Evolutionary conservation across 2,329 filamentous ascomycete species (phyloP).

Genomic region (Ceratocystis cacaofunesta): DNA sequence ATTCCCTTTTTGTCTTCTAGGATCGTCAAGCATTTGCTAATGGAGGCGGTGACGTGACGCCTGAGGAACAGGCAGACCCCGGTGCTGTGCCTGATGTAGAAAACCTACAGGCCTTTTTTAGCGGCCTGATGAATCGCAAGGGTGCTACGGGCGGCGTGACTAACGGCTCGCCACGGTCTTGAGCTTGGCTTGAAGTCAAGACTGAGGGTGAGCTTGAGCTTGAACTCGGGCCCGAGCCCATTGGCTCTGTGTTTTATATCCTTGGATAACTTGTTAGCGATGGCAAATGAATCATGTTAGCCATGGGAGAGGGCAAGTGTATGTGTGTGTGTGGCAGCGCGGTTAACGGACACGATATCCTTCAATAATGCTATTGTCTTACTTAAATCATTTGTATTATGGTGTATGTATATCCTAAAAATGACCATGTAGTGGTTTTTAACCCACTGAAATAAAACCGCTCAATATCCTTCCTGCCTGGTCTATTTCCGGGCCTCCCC

Average conservation of each 20-base stretch:
- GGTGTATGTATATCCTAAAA: background rate
- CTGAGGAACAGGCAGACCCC: constrained; percentile 10
- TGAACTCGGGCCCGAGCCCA: too few species aligned
- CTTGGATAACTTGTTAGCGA: too few species aligned
- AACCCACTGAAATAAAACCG: background rate
- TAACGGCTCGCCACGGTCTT: constrained; percentile 13
- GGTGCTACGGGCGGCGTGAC: constrained; percentile 17
- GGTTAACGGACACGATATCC: background rate
- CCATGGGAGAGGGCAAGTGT: too few species aligned
- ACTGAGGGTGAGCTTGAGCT: too few species aligned
- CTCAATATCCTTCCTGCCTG: too few species aligned
- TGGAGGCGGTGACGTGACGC: constrained; percentile 6
- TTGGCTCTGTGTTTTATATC: too few species aligned
- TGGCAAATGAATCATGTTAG: too few species aligned
- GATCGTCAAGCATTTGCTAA: constrained; percentile 40
- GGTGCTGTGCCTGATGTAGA: constrained; percentile 14
- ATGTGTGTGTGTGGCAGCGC: background rate
- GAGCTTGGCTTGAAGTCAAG: background rate
- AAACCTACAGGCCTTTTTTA: constrained; percentile 39
- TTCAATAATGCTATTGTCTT: background rate
- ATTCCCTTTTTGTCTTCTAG: constrained; percentile 22
- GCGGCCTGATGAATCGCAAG: constrained; percentile 43
- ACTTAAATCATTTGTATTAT: background rate
- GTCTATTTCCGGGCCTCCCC: background rate
- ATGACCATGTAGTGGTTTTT: background rate